phyloP scores from a whole-genome alignment of 1,284 basidiomycete genomes.

The Amylostereum areolatum region DNA sequence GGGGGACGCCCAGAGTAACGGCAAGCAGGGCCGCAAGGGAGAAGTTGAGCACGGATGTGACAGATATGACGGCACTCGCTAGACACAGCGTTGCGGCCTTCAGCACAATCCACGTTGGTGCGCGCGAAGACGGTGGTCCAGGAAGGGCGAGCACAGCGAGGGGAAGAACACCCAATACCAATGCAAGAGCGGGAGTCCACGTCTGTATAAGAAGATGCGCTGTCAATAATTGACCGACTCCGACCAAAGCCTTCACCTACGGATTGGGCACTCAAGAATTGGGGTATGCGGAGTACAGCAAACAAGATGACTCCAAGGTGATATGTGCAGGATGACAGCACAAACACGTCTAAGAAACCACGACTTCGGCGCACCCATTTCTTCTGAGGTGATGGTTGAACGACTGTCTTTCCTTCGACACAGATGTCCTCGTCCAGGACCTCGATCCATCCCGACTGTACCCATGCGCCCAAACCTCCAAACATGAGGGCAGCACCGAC shows the following conservation, averaged over 20 bases:
- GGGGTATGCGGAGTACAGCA: too few species aligned
- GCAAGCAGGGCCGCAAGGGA: constrained; percentile 74
- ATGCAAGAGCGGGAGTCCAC: constrained; percentile 11
- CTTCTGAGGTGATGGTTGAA: background rate
- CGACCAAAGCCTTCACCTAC: too few species aligned
- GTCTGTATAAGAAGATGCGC: too few species aligned
- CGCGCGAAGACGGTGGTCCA: constrained; percentile 12
- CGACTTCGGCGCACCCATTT: constrained; percentile 32
- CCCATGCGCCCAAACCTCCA: constrained; percentile 70
- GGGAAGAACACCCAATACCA: constrained; percentile 15
- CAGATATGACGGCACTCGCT: constrained; percentile 78
- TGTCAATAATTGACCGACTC: too few species aligned
- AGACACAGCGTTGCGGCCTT: constrained; percentile 72
- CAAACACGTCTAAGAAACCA: constrained; percentile 34
- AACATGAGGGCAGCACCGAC: constrained; percentile 81
- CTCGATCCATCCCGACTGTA: constrained; percentile 52
- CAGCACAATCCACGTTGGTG: constrained; percentile 46
- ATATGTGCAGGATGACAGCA: too few species aligned
- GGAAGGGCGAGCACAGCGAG: constrained; percentile 17
- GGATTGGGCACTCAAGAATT: too few species aligned
- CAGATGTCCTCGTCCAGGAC: constrained; percentile 18
- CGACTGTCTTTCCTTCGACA: constrained; percentile 17
- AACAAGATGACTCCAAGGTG: too few species aligned
- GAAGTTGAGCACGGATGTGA: constrained; percentile 85
- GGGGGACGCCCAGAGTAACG: constrained; percentile 52